Base-by-base conservation (phyloP, 805 yeast species). In the Saccharomycopsis sp. region DNA sequence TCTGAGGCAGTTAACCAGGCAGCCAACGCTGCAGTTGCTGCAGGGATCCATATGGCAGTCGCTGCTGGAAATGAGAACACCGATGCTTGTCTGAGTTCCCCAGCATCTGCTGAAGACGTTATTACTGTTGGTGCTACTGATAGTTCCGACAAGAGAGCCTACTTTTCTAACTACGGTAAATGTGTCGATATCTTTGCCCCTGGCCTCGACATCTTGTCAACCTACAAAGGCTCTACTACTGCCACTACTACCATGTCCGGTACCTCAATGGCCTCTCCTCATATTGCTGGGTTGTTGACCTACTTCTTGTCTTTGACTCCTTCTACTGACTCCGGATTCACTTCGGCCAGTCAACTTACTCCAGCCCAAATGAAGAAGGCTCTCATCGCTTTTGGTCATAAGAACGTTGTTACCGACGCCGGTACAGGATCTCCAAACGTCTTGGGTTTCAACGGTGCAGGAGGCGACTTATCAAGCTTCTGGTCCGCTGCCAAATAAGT, bases 241-340 rank as follows among this genome's bases (percentile, higher is more conserved):
- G 87, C 91, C 50, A 86, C 93, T 65, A 91, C 94, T 52, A 82
- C 89, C 47, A 78, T 88, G 70, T 87, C 96, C 44, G 99, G 99
- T 74, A 93, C 97, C 9, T 93, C 98, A 15, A 93, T 93, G 99
- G 97, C 98, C 22, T 87, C 97, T 44, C 98, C 99, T 52, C 97
- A 91, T 69, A 92, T 92, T 65, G 85, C 91, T 61, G 99, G 99
- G 66, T 79, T 93, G 71, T 83, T 91, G 69, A 82, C 97, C 5
- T 93, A 93, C 79, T 93, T 83, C 75, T 77, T 92, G 70, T 86
- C 96, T 5, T 81, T 91, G 72, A 89, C 87, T 75, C 96, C 97
- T 64, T 86, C 81, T 52, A 71, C 83, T 14, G 81, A 78, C 54
- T 85, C 91, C 56, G 83, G 82, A 69, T 87, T 80, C 35, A 23